These are phyloP conservation scores for Amanita subjunquillea DNA, from an alignment of 768 basidiomycete species.

Conservation along the genomic window DNA sequence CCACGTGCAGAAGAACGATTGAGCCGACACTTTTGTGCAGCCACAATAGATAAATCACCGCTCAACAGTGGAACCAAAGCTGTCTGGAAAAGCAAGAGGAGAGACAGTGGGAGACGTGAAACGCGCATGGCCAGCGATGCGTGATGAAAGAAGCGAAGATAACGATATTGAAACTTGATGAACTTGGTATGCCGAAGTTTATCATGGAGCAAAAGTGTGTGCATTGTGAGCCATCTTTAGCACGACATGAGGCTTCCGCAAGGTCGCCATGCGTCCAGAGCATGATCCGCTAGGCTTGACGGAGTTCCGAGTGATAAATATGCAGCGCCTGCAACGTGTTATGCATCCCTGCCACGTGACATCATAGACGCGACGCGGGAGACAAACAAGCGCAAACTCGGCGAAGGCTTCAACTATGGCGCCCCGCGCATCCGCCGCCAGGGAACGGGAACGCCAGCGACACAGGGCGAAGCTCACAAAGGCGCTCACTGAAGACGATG, in stretches of 20 bases:
- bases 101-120: background rate
- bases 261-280: background rate
- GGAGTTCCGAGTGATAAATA: too few relatives aligned
- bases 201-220: background rate
- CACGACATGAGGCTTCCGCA: slow-evolving; percentile 2
- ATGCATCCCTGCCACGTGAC: background rate
- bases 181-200: background rate
- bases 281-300: background rate
- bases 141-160: background rate
- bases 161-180: background rate
- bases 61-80: background rate
- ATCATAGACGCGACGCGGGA: background rate
- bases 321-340: background rate
- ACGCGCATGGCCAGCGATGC: slow-evolving; percentile 1
- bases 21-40: slow-evolving; percentile 4
- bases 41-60: slow-evolving; percentile 1
- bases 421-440: slow-evolving; percentile 8
- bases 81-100: background rate
- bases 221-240: background rate
- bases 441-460: slow-evolving; percentile 24
- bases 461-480: slow-evolving; percentile 33
- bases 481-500: slow-evolving; percentile 65
- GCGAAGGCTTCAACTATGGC: background rate
- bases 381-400: slow-evolving; percentile 5
- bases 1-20: background rate